A percentile compares a stretch with the other conserved stretches of the same genome.
Conservation (phyloP, 208 protist species). For the Lotmaria passim region DNA sequence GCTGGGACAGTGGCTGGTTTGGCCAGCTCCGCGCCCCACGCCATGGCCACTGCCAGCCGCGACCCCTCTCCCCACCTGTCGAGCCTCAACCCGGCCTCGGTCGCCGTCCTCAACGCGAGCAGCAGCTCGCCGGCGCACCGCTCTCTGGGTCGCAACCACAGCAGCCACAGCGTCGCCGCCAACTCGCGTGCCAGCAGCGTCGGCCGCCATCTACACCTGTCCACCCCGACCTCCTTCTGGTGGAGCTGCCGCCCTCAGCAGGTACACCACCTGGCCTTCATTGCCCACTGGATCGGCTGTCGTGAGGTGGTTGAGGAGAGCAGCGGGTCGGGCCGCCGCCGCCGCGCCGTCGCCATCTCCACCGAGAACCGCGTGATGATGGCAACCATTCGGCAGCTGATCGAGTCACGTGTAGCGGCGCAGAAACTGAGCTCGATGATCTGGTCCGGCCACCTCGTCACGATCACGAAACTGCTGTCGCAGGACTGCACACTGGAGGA, state of each 20-base stretch:
- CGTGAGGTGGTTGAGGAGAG: constrained; percentile 52
- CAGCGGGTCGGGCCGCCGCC: constrained; percentile 43
- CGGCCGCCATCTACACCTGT: constrained; percentile 17
- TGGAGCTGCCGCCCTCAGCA: constrained; percentile 67
- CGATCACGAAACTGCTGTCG: constrained; percentile 61
- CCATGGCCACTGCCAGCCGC: constrained; percentile 8
- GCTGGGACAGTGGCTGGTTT: neutral
- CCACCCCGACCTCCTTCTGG: constrained; percentile 47
- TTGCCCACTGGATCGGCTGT: constrained; percentile 55
- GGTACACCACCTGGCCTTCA: constrained; percentile 62
- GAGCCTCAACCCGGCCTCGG: neutral
- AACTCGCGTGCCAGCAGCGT: constrained; percentile 17
- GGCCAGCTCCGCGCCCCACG: constrained; percentile 10
- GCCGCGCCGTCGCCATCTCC: constrained; percentile 48
- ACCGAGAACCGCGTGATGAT: constrained; percentile 58
- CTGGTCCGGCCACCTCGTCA: constrained; percentile 71
- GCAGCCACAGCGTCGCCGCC: constrained; percentile 17
- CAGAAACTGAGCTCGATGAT: constrained; percentile 37
- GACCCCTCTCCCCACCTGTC: constrained; percentile 27
- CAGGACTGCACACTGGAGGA: constrained; percentile 62
- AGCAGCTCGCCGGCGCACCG: neutral
- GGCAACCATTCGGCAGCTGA: constrained; percentile 37
- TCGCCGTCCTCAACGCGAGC: neutral
- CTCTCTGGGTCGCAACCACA: constrained; percentile 13
- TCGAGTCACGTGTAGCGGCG: constrained; percentile 38